Base-by-base conservation (phyloP, 768 basidiomycete species). In the Naematelia aurantialba region DNA sequence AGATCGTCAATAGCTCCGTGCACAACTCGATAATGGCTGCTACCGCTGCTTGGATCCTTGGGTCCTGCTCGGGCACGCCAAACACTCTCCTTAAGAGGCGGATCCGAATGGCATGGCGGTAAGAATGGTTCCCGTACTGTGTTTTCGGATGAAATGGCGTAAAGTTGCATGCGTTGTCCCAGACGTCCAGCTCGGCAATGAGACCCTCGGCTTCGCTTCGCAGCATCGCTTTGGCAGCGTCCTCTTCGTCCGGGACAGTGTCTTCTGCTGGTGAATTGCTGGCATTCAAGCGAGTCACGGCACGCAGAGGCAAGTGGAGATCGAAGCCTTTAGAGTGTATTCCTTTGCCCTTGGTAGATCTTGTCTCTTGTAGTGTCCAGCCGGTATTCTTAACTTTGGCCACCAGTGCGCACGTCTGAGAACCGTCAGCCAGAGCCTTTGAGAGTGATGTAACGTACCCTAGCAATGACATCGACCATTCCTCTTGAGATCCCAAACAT, bases 401-500 rank as follows among this genome's bases (percentile, higher is more conserved):
- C 17, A 58, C 45, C 11, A 58, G 45, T 1, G 46, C 22, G 31
- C 54, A 60, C 25, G 22, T 46, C 50, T 54, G 47, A n/a, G 27
- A 44, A 39, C 11, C 27, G 34, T 17, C 45, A 46, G 24, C 30
- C 31, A 48, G 11, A 8, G 26, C 21, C 3, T 17, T 8, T 1
- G 39, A 42, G 42, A 30, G n/a, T n/a, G 14, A 22, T 10, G 14
- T 54, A 13, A 59, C 68, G 56, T 25, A 69, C 71, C 55, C 67
- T 50, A 8, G 68, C 64, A 12, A 73, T 63, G 31, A 73, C 50
- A 46, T 66, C 66, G 12, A 68, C 65, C 58, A 70, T 68, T 12
- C 64, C 60, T 46, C 71, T 51, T 11, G 71, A 73, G 14, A 73
- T 65, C 27, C 71, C 71, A 56, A 73, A 73, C 67, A 68, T 70